Percentiles rank a stretch among this genome's conserved stretches.
phyloP scores from a whole-genome alignment of 2,329 filamentous ascomycete species.

The Paraphaeosphaeria minitans region DNA sequence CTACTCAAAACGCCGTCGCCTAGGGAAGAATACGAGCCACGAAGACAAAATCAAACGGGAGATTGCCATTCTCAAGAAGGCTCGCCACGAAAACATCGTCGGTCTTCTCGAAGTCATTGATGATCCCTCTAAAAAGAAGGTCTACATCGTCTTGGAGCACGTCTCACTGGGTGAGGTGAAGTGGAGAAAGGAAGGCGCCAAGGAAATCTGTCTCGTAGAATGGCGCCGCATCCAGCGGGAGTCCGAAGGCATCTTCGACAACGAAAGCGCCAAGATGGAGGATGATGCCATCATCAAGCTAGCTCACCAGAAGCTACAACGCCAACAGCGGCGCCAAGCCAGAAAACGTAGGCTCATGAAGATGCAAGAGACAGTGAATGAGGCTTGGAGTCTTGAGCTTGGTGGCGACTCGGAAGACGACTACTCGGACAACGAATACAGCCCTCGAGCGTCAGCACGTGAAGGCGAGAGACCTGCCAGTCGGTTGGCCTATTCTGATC shows the following conservation, averaged over 20 bases:
- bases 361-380: conserved; percentile 53
- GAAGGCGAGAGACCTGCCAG: conserved; percentile 27
- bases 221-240: conserved; percentile 79
- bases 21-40: conserved; percentile 75
- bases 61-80: conserved; percentile 98
- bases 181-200: conserved; percentile 88
- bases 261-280: conserved; percentile 50
- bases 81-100: conserved; percentile 95
- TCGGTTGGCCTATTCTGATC: conserved; percentile 27
- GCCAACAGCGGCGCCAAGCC: conserved; percentile 47
- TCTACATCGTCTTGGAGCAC: conserved; percentile 96
- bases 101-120: conserved; percentile 96
- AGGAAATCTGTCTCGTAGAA: conserved; percentile 82
- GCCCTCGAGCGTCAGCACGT: conserved; percentile 31
- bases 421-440: conserved; percentile 35
- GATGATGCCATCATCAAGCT: conserved; percentile 49
- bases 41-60: conserved; percentile 90
- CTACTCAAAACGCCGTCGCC: conserved; percentile 87
- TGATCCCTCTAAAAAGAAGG: conserved; percentile 93
- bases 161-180: conserved; percentile 92
- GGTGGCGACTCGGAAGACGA: conserved; percentile 66
- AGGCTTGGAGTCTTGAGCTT: conserved; percentile 85
- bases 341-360: conserved; percentile 44
- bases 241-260: conserved; percentile 55
- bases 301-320: conserved; percentile 49